A percentile compares a stretch with the other conserved stretches of the same genome.
phyloP scores from a whole-genome alignment of 352 stramenopile genomes.

The Pythium aphanidermatum region DNA sequence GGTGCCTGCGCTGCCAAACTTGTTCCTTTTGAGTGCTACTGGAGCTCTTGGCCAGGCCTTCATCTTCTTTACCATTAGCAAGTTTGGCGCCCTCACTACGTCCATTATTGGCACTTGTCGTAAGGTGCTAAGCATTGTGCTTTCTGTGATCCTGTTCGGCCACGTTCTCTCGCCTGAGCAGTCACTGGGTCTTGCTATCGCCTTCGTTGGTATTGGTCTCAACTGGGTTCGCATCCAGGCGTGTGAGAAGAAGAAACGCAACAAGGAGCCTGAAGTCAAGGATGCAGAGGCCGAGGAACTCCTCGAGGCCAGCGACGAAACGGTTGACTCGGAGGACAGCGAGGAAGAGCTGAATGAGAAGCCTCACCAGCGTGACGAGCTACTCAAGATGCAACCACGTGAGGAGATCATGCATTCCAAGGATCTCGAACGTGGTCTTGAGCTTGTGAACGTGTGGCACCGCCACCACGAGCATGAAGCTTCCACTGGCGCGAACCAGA shows the following conservation, averaged over 20 bases:
- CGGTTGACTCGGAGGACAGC: slow-evolving; percentile 44
- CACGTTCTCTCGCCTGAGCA: slow-evolving; percentile 69
- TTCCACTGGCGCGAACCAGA: slow-evolving; percentile 9
- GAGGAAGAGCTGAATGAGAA: slow-evolving; percentile 31
- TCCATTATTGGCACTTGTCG: slow-evolving; percentile 83
- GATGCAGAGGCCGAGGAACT: slow-evolving; percentile 46
- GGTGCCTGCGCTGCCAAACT: slow-evolving; percentile 46
- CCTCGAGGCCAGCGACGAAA: slow-evolving; percentile 58
- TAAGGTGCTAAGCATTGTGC: slow-evolving; percentile 81
- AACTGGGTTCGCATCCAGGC: slow-evolving; percentile 69
- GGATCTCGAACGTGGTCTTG: slow-evolving; percentile 51
- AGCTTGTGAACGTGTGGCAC: slow-evolving; percentile 68
- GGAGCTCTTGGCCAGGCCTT: slow-evolving; percentile 76
- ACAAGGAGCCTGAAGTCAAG: slow-evolving; percentile 23
- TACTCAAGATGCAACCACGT: slow-evolving; percentile 21
- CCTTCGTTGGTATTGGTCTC: slow-evolving; percentile 68
- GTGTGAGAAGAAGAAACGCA: slow-evolving; percentile 26
- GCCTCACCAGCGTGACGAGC: too few relatives aligned
- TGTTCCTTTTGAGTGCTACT: slow-evolving; percentile 69
- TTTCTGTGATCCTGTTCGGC: slow-evolving; percentile 78
- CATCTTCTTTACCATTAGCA: slow-evolving; percentile 86
- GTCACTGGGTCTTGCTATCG: slow-evolving; percentile 48
- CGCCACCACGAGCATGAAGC: slow-evolving; percentile 31
- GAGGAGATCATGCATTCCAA: slow-evolving; percentile 29
- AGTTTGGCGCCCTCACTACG: slow-evolving; percentile 79